phyloP scores from a whole-genome alignment of 345 rosid genomes.

The Angophora floribunda region DNA sequence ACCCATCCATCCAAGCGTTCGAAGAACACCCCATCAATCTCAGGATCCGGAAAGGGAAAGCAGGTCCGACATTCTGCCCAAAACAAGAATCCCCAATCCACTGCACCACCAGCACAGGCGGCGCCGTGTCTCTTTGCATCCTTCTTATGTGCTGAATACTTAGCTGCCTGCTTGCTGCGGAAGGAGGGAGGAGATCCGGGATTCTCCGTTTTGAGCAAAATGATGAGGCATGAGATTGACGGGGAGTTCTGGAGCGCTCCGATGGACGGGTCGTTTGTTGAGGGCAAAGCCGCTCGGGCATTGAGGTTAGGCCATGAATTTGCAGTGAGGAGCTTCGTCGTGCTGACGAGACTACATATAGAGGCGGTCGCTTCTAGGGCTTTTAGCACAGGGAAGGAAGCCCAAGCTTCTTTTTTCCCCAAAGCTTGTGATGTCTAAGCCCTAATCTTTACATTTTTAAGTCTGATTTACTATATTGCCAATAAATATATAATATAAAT shows the following conservation, averaged over 20 bases:
- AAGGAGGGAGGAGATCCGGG: not conserved
- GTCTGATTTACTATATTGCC: not conserved
- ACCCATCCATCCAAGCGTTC: not conserved
- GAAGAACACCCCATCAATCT: not conserved
- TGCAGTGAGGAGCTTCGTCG: not conserved
- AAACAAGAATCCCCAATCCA: not conserved
- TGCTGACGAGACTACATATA: not conserved
- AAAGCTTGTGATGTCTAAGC: not conserved
- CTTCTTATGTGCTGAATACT: not conserved
- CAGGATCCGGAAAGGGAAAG: not conserved
- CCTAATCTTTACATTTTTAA: not conserved
- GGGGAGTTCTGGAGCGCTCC: not conserved
- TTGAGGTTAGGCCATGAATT: not conserved
- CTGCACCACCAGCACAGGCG: not conserved
- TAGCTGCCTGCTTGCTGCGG: not conserved
- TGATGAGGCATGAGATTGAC: not conserved
- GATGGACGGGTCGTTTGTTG: not conserved
- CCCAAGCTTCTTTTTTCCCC: not conserved
- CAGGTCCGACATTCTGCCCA: not conserved
- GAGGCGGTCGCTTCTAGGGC: not conserved
- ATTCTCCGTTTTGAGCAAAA: not conserved
- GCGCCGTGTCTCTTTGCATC: not conserved
- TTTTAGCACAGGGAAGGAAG: not conserved
- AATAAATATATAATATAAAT: not conserved
- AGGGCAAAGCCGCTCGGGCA: not conserved